Evolutionary conservation across 139 green algal species (phyloP), one percentile per base, ranked within the genome.

Genomic region (Pleodorina starrii): DNA sequence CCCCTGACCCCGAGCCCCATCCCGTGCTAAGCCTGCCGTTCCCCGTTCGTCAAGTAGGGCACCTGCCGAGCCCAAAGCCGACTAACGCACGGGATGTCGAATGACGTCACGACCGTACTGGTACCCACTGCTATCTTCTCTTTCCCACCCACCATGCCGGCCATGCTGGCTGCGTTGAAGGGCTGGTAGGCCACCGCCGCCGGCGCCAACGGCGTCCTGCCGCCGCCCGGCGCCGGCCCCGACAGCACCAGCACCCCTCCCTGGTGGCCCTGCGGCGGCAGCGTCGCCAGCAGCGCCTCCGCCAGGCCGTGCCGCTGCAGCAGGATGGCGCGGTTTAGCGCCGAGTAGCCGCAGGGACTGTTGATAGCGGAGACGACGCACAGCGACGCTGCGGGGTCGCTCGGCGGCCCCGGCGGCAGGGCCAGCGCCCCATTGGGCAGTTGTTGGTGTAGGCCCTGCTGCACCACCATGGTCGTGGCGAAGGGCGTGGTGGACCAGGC

Each of bases 331-430:
- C 82, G 44, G 60, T 88, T 88, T 19, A 88, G 60, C 11, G 82
- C 63, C 19, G 63, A 80, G 43, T 80, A 88, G 44, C 82, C 82
- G 16, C 51, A 69, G 32, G 82, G 82, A 43, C 46, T 80, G 82
- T 88, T 88, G n/a, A 88, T 88, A 63, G 82, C 42, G 6, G 82
- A 88, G 1, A 88, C 21, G n/a, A 80, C 32, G 14, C 35, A 88
- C 59, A 60, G 29, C 0, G 40, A 6, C 16, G 14, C 50, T 19
- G 78, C 36, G 16, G 43, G 16, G 32, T 63, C 74, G 74, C 72
- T 80, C 32, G 72, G 42, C 25, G 72, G 42, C 42, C 35, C 69
- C 1, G 32, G 14, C 40, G 69, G 36, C 35, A 48, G 36, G 54
- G n/a, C n/a, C n/a, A n/a, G n/a, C n/a, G n/a, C n/a, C n/a, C 54